These are phyloP conservation scores for Ceratobasidium sp. DNA, from an alignment of 1,284 basidiomycete genomes.

Conservation along the genomic window DNA sequence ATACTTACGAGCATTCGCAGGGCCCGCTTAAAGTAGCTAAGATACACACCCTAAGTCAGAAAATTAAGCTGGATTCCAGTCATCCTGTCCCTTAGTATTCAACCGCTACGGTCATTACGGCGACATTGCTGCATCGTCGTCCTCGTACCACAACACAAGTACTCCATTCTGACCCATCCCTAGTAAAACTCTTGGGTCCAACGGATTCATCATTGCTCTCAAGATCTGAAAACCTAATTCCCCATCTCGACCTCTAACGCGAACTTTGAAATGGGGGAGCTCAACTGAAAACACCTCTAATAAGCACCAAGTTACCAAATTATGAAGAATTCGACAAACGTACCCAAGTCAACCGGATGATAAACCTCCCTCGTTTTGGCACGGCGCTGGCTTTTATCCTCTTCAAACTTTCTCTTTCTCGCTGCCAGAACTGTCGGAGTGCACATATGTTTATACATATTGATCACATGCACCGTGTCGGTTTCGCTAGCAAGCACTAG, in stretches of 20 bases:
- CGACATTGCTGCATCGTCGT: neutral
- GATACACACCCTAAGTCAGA: no score
- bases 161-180: constrained; percentile 28
- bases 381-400: neutral
- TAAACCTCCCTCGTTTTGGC: neutral
- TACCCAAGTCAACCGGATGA: neutral
- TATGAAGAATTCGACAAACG: neutral
- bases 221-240: constrained; percentile 7
- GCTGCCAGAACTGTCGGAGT: constrained; percentile 6
- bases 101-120: no score
- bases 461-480: constrained; percentile 25
- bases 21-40: no score
- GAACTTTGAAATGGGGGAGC: constrained; percentile 3
- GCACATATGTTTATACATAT: constrained; percentile 9
- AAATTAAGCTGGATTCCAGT: no score
- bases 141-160: constrained; percentile 24
- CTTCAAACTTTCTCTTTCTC: neutral
- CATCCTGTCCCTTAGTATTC: no score
- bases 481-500: constrained; percentile 20
- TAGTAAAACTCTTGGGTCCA: constrained; percentile 16
- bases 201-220: constrained; percentile 24
- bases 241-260: neutral
- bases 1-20: no score
- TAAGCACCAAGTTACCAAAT: neutral
- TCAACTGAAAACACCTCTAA: neutral